Conservation (phyloP, 768 basidiomycete genomes). For the Pleurotus salmoneostramineus region DNA sequence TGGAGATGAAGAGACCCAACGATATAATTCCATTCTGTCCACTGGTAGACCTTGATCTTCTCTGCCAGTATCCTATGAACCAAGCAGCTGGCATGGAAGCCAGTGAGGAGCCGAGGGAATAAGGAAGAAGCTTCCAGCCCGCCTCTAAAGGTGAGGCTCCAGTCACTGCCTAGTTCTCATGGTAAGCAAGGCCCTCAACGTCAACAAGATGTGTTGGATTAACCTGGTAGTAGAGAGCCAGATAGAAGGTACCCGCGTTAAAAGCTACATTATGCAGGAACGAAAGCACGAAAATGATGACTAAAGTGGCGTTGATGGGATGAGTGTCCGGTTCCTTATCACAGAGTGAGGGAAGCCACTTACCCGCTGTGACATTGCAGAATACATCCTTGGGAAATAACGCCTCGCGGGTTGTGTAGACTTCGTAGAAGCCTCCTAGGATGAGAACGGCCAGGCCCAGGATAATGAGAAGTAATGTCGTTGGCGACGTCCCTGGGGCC, state of each 20-base stretch:
- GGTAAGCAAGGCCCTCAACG: slow-evolving; percentile 11
- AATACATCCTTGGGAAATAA: slow-evolving; percentile 69
- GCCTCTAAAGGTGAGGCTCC: slow-evolving; percentile 68
- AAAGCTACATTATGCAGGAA: slow-evolving; percentile 85
- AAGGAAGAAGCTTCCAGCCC: slow-evolving; percentile 74
- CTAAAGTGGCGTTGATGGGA: slow-evolving; percentile 30
- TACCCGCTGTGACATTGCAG: slow-evolving; percentile 56
- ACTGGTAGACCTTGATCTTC: slow-evolving; percentile 46
- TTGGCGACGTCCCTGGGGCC: slow-evolving; percentile 55
- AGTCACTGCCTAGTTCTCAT: slow-evolving; percentile 53
- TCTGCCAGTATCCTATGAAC: slow-evolving; percentile 70
- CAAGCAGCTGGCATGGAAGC: slow-evolving; percentile 86
- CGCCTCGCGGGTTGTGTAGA: slow-evolving; percentile 59
- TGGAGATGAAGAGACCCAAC: slow-evolving; percentile 57
- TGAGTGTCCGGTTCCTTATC: slow-evolving; percentile 9
- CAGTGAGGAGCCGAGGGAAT: slow-evolving; percentile 80
- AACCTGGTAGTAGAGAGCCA: slow-evolving; percentile 82
- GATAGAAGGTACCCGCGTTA: slow-evolving; percentile 82
- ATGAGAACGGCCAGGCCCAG: slow-evolving; percentile 52
- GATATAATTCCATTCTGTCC: slow-evolving; percentile 67
- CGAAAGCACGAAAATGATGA: slow-evolving; percentile 59
- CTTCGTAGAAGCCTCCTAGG: slow-evolving; percentile 65
- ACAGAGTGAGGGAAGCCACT: slow-evolving; percentile 17
- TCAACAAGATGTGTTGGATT: slow-evolving; percentile 12
- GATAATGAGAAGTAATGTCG: slow-evolving; percentile 58